Percentiles rank a stretch among this genome's conserved stretches.
Conservation (phyloP, 2,329 filamentous ascomycete species). For the Fusarium anguioides region DNA sequence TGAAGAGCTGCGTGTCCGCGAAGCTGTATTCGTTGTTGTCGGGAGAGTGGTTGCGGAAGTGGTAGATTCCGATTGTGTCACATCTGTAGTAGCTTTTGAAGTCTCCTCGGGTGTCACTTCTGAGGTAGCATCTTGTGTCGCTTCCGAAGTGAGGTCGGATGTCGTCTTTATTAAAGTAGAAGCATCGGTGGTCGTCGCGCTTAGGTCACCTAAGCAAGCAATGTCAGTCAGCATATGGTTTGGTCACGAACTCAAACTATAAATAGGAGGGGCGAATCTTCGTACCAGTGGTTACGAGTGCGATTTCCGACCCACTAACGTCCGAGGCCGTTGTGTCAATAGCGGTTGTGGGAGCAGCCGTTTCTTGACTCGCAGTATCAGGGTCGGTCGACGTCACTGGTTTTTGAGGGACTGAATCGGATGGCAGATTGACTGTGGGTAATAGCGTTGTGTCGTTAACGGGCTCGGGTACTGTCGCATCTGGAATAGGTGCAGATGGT, state of each 20-base stretch:
- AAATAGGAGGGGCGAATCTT: conserved; percentile 25
- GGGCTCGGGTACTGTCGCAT: conserved; percentile 29
- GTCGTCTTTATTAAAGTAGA: conserved; percentile 33
- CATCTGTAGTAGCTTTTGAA: conserved; percentile 20
- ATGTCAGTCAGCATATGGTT: conserved; percentile 29
- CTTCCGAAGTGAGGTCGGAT: conserved; percentile 30
- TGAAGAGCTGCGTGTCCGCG: conserved; percentile 31
- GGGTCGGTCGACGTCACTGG: conserved; percentile 25
- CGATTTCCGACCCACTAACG: conserved; percentile 32
- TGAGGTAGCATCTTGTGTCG: conserved; percentile 22
- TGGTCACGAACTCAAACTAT: conserved; percentile 22
- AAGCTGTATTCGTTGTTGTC: conserved; percentile 17
- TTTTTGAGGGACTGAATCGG: conserved; percentile 12
- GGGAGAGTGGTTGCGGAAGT: conserved; percentile 26
- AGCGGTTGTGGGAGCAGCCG: conserved; percentile 26
- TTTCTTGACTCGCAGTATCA: conserved; percentile 31
- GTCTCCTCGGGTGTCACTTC: conserved; percentile 26
- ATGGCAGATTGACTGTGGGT: conserved; percentile 29
- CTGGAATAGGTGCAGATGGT: conserved; percentile 27
- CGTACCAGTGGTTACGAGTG: conserved; percentile 39
- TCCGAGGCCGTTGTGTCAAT: conserved; percentile 28
- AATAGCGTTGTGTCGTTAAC: conserved; percentile 27
- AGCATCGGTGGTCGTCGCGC: conserved; percentile 31
- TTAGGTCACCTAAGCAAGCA: conserved; percentile 28
- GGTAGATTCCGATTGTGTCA: conserved; percentile 9